phyloP scores from a whole-genome alignment of 129 eudicot species.

The Smallanthus sonchifolius region DNA sequence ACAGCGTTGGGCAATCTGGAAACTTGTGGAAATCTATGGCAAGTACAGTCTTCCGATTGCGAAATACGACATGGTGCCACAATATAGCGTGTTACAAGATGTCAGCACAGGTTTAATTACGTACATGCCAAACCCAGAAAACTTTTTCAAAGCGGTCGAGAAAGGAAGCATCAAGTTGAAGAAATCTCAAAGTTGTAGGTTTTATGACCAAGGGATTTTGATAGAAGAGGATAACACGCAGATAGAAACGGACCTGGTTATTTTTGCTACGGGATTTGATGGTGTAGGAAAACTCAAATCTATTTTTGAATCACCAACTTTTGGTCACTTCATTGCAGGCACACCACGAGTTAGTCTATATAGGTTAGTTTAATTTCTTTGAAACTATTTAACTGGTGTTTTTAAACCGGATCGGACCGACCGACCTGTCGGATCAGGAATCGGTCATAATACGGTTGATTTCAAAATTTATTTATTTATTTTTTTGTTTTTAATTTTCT shows the following conservation, averaged over 20 bases:
- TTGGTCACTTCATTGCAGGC: slow-evolving; percentile 36
- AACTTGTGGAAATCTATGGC: slow-evolving; percentile 40
- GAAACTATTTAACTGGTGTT: too few relatives aligned
- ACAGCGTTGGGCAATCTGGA: slow-evolving; percentile 59
- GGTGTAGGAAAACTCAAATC: slow-evolving; percentile 48
- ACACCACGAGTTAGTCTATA: slow-evolving; percentile 50
- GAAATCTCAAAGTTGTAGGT: slow-evolving; percentile 31
- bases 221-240: slow-evolving; percentile 22
- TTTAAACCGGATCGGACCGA: too few relatives aligned
- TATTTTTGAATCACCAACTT: slow-evolving; percentile 44
- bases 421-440: too few relatives aligned
- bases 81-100: slow-evolving; percentile 39
- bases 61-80: slow-evolving; percentile 47
- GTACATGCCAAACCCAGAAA: slow-evolving; percentile 31
- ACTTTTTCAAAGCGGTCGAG: slow-evolving; percentile 38
- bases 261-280: slow-evolving; percentile 64
- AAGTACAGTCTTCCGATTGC: slow-evolving; percentile 34
- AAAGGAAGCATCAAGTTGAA: slow-evolving; percentile 51
- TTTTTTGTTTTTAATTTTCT: too few relatives aligned
- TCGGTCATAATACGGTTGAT: too few relatives aligned
- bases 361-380: slow-evolving; percentile 30
- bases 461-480: too few relatives aligned
- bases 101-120: slow-evolving; percentile 24
- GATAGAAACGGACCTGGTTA: slow-evolving; percentile 46
- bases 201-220: slow-evolving; percentile 51